These are phyloP conservation scores for Aspergillus eucalypticola DNA, from an alignment of 2,329 filamentous ascomycete species.

Conservation along the genomic window DNA sequence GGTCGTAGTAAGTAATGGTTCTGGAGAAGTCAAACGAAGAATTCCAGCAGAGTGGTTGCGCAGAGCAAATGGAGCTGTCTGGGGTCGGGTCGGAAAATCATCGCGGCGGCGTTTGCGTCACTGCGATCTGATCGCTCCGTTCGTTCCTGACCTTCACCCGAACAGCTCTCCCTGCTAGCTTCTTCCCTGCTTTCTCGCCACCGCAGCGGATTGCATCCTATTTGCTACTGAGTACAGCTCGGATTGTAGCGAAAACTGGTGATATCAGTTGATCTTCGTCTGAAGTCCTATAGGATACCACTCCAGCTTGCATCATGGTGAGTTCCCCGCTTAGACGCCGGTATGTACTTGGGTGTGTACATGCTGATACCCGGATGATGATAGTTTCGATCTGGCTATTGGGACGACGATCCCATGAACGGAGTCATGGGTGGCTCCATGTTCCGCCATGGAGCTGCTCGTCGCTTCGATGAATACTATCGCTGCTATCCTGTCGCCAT, in stretches of 20 bases:
- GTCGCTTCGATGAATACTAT: slow-evolving; percentile 98
- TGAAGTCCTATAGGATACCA: background rate
- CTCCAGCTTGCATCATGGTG: slow-evolving; percentile 26
- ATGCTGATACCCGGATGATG: slow-evolving; percentile 18
- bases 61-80: slow-evolving; percentile 16
- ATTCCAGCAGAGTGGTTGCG: background rate
- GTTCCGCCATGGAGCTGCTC: slow-evolving; percentile 54
- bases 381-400: slow-evolving; percentile 51
- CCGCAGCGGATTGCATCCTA: background rate
- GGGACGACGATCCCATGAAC: slow-evolving; percentile 55
- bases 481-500: slow-evolving; percentile 94
- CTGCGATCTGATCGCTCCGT: slow-evolving; percentile 25
- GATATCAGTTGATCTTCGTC: background rate
- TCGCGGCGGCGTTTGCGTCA: slow-evolving; percentile 42
- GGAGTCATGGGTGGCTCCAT: slow-evolving; percentile 57
- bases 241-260: background rate
- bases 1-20: background rate
- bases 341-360: background rate
- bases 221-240: background rate
- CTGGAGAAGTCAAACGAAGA: background rate
- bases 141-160: slow-evolving; percentile 9
- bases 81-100: slow-evolving; percentile 46
- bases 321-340: slow-evolving; percentile 9
- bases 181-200: background rate
- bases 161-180: background rate